Evolutionary conservation across 805 yeast species (phyloP), one percentile per base, ranked within the genome.

Genomic region (Zygotorulaspora florentina): DNA sequence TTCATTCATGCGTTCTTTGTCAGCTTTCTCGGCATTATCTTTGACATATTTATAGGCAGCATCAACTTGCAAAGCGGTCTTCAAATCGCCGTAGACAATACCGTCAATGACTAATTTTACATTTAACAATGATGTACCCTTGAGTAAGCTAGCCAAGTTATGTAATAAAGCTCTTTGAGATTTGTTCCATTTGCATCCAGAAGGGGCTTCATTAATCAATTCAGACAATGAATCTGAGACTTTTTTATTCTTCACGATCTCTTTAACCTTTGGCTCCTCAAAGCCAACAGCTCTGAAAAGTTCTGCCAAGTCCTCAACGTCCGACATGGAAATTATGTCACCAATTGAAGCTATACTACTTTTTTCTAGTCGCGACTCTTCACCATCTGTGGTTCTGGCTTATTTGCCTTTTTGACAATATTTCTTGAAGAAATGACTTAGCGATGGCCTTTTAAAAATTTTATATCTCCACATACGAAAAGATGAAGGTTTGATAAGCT

Each of bases 231-330:
- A 79, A 34, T 72, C 71, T 13, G 91, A 77, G 34, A 90, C 95
- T 66, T 90, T 90, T 63, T 82, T 81, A 71, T 93, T 91, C 66
- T 88, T 91, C 46, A 80, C 66, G 46, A 89, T 83, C 61, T 93
- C 98, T 40, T 80, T 78, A 48, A 86, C 74, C 64, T 87, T 87
- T 55, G 80, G 73, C 13, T 84, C 91, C 55, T 77, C 80, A 54
- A 86, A 79, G 11, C 95, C 95, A 47, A 83, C 53, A n/a, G 54
- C 50, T 44, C 61, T 54, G 42, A 73, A 66, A 3, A 57, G 55
- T 26, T 53, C 47, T 18, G 69, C 59, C 13, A 73, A 54, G 15
- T 62, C 69, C 29, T 71, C 76, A 23, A 68, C 58, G 28, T 66
- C 62, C 27, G 61, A 48, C 65, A 59, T 59, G 6, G 23, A 5